A percentile compares a stretch with the other conserved stretches of the same genome.
These are phyloP conservation scores for Leccinellum luteum DNA, from an alignment of 768 basidiomycete genomes.

Conservation along the genomic window DNA sequence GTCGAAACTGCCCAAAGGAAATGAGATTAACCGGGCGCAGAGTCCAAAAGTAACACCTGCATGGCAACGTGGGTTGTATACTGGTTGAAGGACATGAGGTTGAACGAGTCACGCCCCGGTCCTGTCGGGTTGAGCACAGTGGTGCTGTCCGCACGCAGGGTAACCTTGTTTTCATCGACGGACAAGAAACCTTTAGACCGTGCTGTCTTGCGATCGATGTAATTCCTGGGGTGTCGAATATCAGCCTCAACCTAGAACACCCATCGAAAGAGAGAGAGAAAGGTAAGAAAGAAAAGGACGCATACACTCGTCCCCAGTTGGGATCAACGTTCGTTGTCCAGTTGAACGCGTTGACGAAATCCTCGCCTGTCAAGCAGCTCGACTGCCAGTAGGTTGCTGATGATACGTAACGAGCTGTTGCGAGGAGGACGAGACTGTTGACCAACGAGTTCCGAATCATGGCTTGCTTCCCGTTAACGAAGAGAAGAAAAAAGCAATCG, in stretches of 20 bases:
- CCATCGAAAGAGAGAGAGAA: background rate
- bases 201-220: constrained; percentile 49
- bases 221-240: constrained; percentile 31
- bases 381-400: constrained; percentile 46
- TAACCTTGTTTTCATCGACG: constrained; percentile 41
- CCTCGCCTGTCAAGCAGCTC: constrained; percentile 46
- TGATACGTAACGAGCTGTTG: constrained; percentile 6
- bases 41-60: constrained; percentile 9
- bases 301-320: constrained; percentile 30
- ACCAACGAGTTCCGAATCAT: constrained; percentile 1
- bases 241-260: background rate
- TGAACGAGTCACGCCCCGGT: constrained; percentile 37
- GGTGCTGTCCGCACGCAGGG: constrained; percentile 34
- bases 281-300: background rate
- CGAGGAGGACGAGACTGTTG: constrained; percentile 8
- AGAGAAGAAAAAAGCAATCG: background rate
- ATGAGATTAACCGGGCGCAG: background rate
- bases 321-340: constrained; percentile 28
- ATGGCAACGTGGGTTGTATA: constrained; percentile 37
- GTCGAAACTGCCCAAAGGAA: constrained; percentile 28
- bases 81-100: constrained; percentile 27
- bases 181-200: constrained; percentile 56
- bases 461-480: background rate
- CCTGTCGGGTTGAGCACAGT: constrained; percentile 28
- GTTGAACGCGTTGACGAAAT: constrained; percentile 41